Evolutionary conservation across 768 basidiomycete species (phyloP), one percentile per base, ranked within the genome.

Genomic region (Brasilioporus rufonigricans): DNA sequence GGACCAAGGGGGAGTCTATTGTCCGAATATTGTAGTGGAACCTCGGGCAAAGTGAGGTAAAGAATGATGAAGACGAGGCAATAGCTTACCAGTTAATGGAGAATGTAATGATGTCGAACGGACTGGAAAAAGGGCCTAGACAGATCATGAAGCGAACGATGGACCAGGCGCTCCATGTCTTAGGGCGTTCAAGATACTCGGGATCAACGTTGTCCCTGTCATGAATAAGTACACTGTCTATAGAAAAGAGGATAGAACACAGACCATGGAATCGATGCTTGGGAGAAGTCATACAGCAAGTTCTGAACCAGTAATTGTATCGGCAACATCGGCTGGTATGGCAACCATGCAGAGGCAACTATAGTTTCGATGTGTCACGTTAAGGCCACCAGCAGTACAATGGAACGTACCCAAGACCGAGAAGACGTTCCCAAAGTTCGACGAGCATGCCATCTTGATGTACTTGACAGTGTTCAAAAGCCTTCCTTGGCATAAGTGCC

Each of bases 291-390:
- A 48, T 72, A 72, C 2, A 73, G 59, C 26, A 72, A 43, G 49
- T 74, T 72, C 52, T 72, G 71, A 21, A 62, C 55, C 33, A 72
- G 60, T 9, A 72, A 33, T 35, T 72, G 71, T 33, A 72, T 33
- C 12, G 73, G 70, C 24, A 65, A 52, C 73, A 73, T 73, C 3
- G 73, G 71, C 43, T 73, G 66, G 47, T 74, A 74, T 26, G 71
- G 73, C 27, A 73, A 31, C 73, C 73, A 73, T 45, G 70, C 71
- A 31, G 71, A 74, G 44, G 71, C 73, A 38, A 73, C 68, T 69
- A 33, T 23, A 33, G 43, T 14, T 39, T 47, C 19, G 8, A 40
- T 16, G 24, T 27, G 21, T 62, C 19, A 59, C 21, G 10, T 21
- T 3, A 27, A 33, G 9, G 29, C 1, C 44, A 6, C 18, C 19